Evolutionary conservation across 1,284 basidiomycete genomes (phyloP).

Genomic region (Tilletia setariae): DNA sequence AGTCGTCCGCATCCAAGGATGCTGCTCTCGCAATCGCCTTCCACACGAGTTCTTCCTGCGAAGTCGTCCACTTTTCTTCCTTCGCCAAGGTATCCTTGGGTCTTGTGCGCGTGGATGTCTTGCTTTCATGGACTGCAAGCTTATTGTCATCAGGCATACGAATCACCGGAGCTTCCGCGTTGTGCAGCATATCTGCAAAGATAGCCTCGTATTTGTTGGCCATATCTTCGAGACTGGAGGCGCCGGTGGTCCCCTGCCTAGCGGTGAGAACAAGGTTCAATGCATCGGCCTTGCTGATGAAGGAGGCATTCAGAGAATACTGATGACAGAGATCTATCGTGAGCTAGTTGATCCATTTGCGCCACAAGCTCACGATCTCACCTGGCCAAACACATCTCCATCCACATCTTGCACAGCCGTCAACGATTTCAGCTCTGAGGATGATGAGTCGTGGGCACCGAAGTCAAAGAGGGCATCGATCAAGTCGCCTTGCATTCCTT

Average conservation of each 20-base stretch:
- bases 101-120: not conserved
- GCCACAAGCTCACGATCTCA: not conserved
- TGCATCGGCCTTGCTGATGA: not conserved
- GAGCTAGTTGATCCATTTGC: too few relatives aligned
- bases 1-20: not conserved
- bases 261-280: not conserved
- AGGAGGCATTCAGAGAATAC: constrained; percentile 15
- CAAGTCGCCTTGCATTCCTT: constrained; percentile 21
- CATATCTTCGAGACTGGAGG: not conserved
- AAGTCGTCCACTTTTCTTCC: not conserved
- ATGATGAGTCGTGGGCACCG: constrained; percentile 24
- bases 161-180: not conserved
- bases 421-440: not conserved
- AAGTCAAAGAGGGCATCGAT: constrained; percentile 49
- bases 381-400: constrained; percentile 19
- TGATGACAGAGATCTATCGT: not conserved
- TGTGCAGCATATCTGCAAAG: not conserved
- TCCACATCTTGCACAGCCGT: not conserved
- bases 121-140: not conserved
- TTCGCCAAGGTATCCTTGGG: not conserved
- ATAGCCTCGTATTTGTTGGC: not conserved
- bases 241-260: not conserved
- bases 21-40: not conserved
- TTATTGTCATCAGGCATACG: not conserved
- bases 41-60: constrained; percentile 1